Percentiles rank a stretch among this genome's conserved stretches.
Evolutionary conservation across 176 grass and related monocot species (phyloP).

Genomic region (Puya raimondii): DNA sequence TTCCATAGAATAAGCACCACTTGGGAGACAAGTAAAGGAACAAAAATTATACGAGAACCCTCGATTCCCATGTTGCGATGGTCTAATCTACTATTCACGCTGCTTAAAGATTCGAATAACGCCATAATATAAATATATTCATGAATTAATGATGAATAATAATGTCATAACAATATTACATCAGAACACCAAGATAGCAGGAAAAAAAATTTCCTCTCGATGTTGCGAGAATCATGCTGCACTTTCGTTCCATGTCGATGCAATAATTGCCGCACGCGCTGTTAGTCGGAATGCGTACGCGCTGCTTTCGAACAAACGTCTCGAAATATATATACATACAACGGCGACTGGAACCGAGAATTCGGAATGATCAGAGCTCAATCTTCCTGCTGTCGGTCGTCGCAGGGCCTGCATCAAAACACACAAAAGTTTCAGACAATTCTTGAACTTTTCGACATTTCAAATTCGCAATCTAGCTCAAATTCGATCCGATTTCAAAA

Average conservation of each 20-base stretch:
- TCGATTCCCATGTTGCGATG: no score
- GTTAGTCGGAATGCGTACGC: neutral
- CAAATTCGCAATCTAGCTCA: conserved; percentile 2
- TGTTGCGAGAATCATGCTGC: no score
- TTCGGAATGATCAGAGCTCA: conserved; percentile 22
- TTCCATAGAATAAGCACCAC: conserved; percentile 3
- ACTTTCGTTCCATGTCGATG: neutral
- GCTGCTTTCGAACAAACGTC: neutral
- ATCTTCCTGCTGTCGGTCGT: conserved; percentile 12
- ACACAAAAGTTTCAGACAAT: neutral
- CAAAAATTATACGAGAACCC: no score
- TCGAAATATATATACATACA: conserved; percentile 21
- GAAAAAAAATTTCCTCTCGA: no score
- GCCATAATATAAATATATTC: no score
- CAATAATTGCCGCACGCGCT: neutral
- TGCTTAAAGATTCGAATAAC: no score
- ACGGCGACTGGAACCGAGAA: neutral
- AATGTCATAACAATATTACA: no score
- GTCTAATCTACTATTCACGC: no score
- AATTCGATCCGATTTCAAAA: neutral
- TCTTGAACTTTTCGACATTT: neutral
- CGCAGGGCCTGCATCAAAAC: conserved; percentile 14
- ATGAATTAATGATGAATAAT: no score
- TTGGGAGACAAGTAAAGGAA: no score
- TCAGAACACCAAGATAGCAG: no score